Conservation (phyloP, 176 grass and related monocot genomes). For the Hyparrhenia diplandra region DNA sequence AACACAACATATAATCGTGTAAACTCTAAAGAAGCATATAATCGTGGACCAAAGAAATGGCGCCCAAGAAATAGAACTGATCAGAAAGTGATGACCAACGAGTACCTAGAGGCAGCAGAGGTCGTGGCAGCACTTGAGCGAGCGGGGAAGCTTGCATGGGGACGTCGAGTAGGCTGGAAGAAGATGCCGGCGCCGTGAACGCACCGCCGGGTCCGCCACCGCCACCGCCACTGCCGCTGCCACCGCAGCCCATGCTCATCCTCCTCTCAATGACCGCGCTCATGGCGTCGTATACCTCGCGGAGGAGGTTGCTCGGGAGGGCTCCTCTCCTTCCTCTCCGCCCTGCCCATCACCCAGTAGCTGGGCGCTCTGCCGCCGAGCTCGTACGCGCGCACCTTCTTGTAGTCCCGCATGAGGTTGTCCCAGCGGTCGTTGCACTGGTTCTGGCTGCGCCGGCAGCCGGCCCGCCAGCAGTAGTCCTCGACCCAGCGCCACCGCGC, state of each 20-base stretch:
- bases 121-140: slow-evolving; percentile 27
- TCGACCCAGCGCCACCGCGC: slow-evolving; percentile 94
- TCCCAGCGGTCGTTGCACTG: slow-evolving; percentile 99
- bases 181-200: neutral
- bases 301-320: slow-evolving; percentile 80
- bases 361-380: slow-evolving; percentile 27
- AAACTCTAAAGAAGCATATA: neutral
- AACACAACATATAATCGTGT: neutral
- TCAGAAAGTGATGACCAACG: neutral
- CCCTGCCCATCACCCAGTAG: slow-evolving; percentile 82
- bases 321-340: slow-evolving; percentile 64
- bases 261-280: slow-evolving; percentile 54
- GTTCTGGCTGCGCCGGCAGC: slow-evolving; percentile 88
- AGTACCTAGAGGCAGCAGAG: slow-evolving; percentile 5
- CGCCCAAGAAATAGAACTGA: neutral
- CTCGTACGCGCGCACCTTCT: slow-evolving; percentile 95
- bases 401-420: slow-evolving; percentile 96
- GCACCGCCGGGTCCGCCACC: neutral
- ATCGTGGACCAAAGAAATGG: neutral
- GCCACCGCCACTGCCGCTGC: neutral
- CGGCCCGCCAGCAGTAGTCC: slow-evolving; percentile 91
- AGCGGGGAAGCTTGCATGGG: slow-evolving; percentile 42
- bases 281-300: slow-evolving; percentile 74
- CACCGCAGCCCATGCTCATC: slow-evolving; percentile 19
- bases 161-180: neutral